These are phyloP conservation scores for Zelopaecilomyces penicillatus DNA, from an alignment of 2,329 filamentous ascomycete species.

Conservation along the genomic window DNA sequence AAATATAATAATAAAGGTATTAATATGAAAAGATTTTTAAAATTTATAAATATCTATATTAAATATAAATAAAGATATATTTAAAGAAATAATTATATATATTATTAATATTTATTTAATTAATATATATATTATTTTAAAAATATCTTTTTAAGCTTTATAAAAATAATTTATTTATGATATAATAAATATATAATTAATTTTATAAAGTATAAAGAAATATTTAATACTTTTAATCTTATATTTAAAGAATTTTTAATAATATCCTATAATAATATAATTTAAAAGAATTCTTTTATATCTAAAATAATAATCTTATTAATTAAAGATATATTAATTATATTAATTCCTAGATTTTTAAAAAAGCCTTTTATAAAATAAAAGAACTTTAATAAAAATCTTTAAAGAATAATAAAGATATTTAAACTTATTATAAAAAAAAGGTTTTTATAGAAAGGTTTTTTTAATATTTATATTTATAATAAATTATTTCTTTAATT, in stretches of 20 bases:
- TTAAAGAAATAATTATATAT: background rate
- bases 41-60: background rate
- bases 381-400: background rate
- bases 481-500: background rate
- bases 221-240: too few relatives aligned
- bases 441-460: background rate
- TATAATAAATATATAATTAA: too few relatives aligned
- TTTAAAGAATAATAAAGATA: too few relatives aligned
- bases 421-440: background rate
- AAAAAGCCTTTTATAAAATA: background rate
- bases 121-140: background rate
- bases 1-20: background rate
- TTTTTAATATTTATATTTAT: background rate
- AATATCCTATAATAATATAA: background rate
- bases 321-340: background rate
- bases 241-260: too few relatives aligned
- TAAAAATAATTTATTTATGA: too few relatives aligned
- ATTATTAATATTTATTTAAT: background rate
- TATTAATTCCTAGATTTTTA: background rate
- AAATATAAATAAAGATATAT: background rate
- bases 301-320: background rate
- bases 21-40: background rate
- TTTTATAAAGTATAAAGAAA: too few relatives aligned
- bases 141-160: background rate
- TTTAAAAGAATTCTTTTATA: background rate